Percentiles rank a stretch among this genome's conserved stretches.
Conservation (phyloP, 2,329 filamentous ascomycete genomes). For the Didymella segeticola region DNA sequence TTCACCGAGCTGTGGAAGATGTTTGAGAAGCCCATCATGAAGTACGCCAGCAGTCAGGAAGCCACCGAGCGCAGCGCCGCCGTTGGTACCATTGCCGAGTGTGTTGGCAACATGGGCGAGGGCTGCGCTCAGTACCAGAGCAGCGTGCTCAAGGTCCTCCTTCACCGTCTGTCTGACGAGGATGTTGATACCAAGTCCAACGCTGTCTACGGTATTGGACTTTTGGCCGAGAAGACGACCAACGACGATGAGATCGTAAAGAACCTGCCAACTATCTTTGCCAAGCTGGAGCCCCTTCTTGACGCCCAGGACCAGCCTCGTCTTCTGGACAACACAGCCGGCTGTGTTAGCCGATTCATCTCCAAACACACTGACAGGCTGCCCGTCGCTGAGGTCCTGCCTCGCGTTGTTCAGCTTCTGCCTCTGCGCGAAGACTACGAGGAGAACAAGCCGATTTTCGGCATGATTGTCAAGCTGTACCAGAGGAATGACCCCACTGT, state of each 20-base stretch:
- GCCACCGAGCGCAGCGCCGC: conserved; percentile 86
- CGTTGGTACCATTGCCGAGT: conserved; percentile 91
- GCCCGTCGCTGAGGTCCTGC: conserved; percentile 81
- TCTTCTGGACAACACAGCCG: conserved; percentile 90
- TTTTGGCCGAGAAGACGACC: conserved; percentile 81
- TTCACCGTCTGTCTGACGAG: conserved; percentile 87
- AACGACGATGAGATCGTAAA: conserved; percentile 76
- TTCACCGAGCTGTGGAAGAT: conserved; percentile 94
- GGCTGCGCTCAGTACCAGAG: conserved; percentile 83
- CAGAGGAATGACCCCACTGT: conserved; percentile 72
- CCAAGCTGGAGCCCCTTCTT: conserved; percentile 85
- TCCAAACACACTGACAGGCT: conserved; percentile 83
- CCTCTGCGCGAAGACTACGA: conserved; percentile 93
- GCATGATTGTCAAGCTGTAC: conserved; percentile 88
- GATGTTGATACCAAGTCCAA: conserved; percentile 94
- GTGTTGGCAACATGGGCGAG: conserved; percentile 80
- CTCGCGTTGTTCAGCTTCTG: conserved; percentile 77
- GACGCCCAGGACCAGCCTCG: conserved; percentile 78
- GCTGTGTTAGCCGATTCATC: conserved; percentile 92
- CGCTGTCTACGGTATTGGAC: conserved; percentile 87
- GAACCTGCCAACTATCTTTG: conserved; percentile 77
- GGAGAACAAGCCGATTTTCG: conserved; percentile 93
- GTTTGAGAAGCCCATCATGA: conserved; percentile 90
- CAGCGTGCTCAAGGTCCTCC: conserved; percentile 76
- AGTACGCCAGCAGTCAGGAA: conserved; percentile 85